Conservation (phyloP, 139 green algal species). For the Gonium pectorale region DNA sequence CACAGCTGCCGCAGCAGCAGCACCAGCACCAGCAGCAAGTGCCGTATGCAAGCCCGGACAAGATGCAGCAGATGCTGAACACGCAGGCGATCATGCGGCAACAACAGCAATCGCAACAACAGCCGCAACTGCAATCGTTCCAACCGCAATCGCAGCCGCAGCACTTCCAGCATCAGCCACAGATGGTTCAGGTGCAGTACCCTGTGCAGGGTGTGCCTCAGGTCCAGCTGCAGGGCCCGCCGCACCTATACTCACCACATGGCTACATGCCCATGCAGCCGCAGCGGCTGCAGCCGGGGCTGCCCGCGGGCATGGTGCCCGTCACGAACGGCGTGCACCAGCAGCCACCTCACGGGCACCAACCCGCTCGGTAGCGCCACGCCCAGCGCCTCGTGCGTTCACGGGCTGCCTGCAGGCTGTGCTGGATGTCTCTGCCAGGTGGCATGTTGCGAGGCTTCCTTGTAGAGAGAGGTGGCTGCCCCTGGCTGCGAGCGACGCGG, state of each 20-base stretch:
- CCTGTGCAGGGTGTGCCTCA: neutral
- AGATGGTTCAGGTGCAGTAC: neutral
- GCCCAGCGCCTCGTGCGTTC: too few species aligned
- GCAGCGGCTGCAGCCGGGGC: neutral
- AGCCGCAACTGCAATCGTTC: neutral
- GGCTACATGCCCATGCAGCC: constrained; percentile 1
- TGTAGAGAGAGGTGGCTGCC: too few species aligned
- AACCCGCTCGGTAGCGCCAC: too few species aligned
- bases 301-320: neutral
- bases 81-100: neutral
- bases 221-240: neutral
- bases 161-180: neutral
- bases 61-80: neutral
- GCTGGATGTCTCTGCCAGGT: too few species aligned
- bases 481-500: too few species aligned
- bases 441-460: too few species aligned
- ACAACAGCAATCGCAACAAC: neutral
- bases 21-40: neutral
- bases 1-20: neutral
- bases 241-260: neutral
- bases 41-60: neutral
- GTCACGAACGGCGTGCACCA: neutral
- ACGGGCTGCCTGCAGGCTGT: too few species aligned
- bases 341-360: neutral
- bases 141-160: neutral